A percentile compares a stretch with the other conserved stretches of the same genome.
Evolutionary conservation across 129 eudicot genomes (phyloP).

Genomic region (Lactuca saligna): DNA sequence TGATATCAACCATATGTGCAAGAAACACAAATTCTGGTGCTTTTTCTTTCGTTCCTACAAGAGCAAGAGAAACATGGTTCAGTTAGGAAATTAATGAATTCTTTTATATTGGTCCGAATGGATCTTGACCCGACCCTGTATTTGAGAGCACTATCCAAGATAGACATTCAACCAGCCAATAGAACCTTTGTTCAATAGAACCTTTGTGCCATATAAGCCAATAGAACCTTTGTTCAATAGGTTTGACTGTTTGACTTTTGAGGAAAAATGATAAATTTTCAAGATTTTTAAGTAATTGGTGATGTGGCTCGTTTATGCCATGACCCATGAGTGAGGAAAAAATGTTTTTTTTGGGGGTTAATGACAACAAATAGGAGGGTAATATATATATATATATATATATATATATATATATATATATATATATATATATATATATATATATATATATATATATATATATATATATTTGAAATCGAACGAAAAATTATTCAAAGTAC

Average conservation of each 20-base stretch:
- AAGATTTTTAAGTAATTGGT: background rate
- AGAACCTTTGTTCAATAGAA: no score
- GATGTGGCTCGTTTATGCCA: background rate
- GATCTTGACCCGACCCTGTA: background rate
- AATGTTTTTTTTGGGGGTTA: background rate
- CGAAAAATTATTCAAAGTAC: no score
- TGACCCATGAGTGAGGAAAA: background rate
- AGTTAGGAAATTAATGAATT: background rate
- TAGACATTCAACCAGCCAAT: background rate
- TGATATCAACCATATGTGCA: slow-evolving; percentile 61
- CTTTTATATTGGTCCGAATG: background rate
- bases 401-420: no score
- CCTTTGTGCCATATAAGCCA: no score
- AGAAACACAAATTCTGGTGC: slow-evolving; percentile 85
- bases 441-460: no score
- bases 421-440: no score
- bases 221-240: no score
- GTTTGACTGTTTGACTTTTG: background rate
- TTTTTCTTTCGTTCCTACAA: slow-evolving; percentile 46
- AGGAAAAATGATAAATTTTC: background rate
- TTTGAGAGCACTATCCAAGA: background rate
- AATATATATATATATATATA: no score
- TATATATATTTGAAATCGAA: no score
- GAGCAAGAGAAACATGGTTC: background rate
- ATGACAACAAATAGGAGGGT: background rate